Evolutionary conservation across 2,329 filamentous ascomycete species (phyloP).

Genomic region (Chlorencoelia australis): DNA sequence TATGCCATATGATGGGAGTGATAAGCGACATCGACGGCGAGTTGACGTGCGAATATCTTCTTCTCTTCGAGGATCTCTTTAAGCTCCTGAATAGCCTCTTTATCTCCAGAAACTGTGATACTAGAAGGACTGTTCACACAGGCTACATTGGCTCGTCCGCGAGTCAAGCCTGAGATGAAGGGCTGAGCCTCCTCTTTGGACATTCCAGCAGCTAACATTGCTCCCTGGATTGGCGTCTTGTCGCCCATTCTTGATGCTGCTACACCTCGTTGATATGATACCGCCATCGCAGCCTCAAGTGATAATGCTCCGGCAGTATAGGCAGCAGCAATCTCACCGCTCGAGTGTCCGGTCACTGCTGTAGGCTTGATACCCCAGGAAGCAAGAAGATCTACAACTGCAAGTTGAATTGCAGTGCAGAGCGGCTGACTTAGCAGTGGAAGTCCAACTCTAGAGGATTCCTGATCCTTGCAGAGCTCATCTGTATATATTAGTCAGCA

Average conservation of each 20-base stretch:
- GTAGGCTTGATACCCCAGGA: conserved; percentile 25
- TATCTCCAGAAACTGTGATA: conserved; percentile 19
- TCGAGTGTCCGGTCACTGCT: conserved; percentile 23
- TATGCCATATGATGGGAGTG: conserved; percentile 7
- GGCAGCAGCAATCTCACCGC: conserved; percentile 24
- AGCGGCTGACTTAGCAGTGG: conserved; percentile 34
- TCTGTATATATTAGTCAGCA: too few relatives aligned
- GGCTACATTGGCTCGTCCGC: conserved; percentile 19
- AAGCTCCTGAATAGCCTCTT: conserved; percentile 10
- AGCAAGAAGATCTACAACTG: conserved; percentile 33
- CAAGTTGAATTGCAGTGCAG: conserved; percentile 37
- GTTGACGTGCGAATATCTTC: conserved; percentile 14
- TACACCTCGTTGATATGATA: conserved; percentile 24
- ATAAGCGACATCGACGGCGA: conserved; percentile 10
- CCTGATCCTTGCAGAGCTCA: conserved; percentile 28
- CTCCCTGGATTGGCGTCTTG: conserved; percentile 30
- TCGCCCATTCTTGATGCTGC: too few relatives aligned
- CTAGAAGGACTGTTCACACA: conserved; percentile 21
- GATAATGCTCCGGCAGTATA: conserved; percentile 20
- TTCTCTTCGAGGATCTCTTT: conserved; percentile 13
- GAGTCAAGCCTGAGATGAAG: conserved; percentile 2
- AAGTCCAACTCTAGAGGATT: conserved; percentile 25
- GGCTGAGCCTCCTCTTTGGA: conserved; percentile 14
- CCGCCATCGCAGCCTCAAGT: conserved; percentile 16
- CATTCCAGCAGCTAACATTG: conserved; percentile 39